Base-by-base conservation (phyloP, 805 yeast species). In the Hanseniaspora hatyaiensis region DNA sequence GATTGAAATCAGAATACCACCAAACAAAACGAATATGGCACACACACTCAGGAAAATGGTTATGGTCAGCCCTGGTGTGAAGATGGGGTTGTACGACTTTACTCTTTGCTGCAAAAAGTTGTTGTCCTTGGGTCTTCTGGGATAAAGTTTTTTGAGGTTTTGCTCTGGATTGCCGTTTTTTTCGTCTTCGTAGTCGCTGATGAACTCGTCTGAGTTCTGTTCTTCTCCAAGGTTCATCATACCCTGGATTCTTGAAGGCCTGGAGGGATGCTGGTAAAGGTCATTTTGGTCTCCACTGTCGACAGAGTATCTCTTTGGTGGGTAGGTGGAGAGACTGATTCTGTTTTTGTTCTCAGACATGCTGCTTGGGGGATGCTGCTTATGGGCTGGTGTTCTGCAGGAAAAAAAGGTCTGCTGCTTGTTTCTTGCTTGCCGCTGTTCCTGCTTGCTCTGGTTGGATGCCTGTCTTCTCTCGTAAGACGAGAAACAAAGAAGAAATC, bases 61-160 rank as follows among this genome's bases (percentile, higher is more conserved):
- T 45, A 89, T 73, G 43, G 89, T 94, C 24, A 92, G 77, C 57
- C 77, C 80, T 5, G 96, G 96, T 1, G 96, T 87, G 55, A 88
- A 73, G 51, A 92, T 84, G 1, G 97, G 97, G 48, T 75, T 77
- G 60, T 74, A 65, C 18, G 79, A 70, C 46, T 70, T 72, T 37
- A 76, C 59, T 51, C 75, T 61, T 54, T 76, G 82, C 57, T 82
- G 94, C 50, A 88, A 72, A 59, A 82, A 82, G 15, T 80, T 80
- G 31, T 84, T 82, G 62, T 74, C 80, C 40, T 75, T 77, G 12
- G 92, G 92, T 59, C 78, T 74, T 60, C 78, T 74, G 33, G 71
- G 69, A 59, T 73, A 76, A 39, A 65, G 68, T 51, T 68, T 69
- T 31, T 61, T 64, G 5, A 22, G 2, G n/a, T 37, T 26, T n/a